Evolutionary conservation across 371 early-diverging fungal species (phyloP), one percentile per base, ranked within the genome.

Genomic region (Blakeslea trispora): DNA sequence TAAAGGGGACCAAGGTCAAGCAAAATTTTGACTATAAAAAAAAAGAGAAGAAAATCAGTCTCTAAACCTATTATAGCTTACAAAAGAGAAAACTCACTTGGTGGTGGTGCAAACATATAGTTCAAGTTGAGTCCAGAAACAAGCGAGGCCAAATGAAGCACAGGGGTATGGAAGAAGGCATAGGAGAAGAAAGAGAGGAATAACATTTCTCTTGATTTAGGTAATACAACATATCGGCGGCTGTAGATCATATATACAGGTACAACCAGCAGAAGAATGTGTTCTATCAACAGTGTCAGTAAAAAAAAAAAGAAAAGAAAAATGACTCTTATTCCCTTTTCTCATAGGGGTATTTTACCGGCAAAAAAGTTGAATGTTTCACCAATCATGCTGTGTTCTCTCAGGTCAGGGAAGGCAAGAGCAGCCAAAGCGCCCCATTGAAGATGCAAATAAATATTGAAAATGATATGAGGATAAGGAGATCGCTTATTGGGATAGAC

Each of bases 381-480:
- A 23, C 82, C 73, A 61, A 77, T 65, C 44, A 77, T 50, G 22
- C 69, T 46, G 43, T 82, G 81, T 37, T 76, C 84, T 53, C 84
- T 72, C 7, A 84, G 42, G 64, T 86, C 87, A 21, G 87, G 87
- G 40, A 77, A 74, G 8, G 77, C 51, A 47, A 85, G 58, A 5
- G 87, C 85, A 53, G 82, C 73, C 51, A 82, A 69, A 45, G 77
- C 83, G 43, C 85, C 84, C 85, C 85, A 86, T 60, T 82, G 77
- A n/a, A 80, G 74, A 62, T 84, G 81, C 21, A 84, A 57, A 59
- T 85, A 86, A 42, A 85, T 70, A 47, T 86, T 86, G 57, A 84
- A 80, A 19, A 81, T 53, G 39, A 83, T 44, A 45, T 82, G 78
- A 15, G 83, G 82, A 45, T 81, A 57, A 40, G 68, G 70, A 11